A percentile compares a stretch with the other conserved stretches of the same genome.
Evolutionary conservation across 495 filamentous ascomycete genomes (phyloP).

Genomic region (Aspergillus indologenus): DNA sequence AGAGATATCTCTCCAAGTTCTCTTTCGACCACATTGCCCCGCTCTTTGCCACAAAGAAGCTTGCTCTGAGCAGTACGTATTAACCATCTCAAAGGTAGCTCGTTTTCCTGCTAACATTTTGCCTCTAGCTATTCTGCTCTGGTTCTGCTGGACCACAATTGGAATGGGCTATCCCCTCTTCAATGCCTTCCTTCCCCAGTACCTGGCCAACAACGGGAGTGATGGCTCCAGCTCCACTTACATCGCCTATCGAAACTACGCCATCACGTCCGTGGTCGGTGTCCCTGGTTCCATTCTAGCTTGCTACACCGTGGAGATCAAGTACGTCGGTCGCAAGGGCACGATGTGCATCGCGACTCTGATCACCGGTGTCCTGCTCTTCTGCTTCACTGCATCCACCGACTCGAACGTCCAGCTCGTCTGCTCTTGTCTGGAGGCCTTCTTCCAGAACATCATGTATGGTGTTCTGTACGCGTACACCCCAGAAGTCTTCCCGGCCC

Average conservation of each 20-base stretch:
- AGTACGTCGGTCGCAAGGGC: conserved; percentile 58
- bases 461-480: conserved; percentile 61
- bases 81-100: neutral
- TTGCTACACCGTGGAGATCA: conserved; percentile 54
- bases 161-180: conserved; percentile 58
- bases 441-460: conserved; percentile 66
- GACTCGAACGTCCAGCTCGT: conserved; percentile 48
- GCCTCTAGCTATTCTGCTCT: conserved; percentile 41
- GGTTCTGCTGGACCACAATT: conserved; percentile 57
- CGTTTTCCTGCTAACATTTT: conserved; percentile 4
- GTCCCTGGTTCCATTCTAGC: conserved; percentile 55
- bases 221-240: conserved; percentile 34
- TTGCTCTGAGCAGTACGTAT: conserved; percentile 44
- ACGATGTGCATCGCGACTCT: conserved; percentile 54
- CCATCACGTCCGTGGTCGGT: conserved; percentile 56
- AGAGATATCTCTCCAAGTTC: conserved; percentile 53
- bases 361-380: conserved; percentile 56
- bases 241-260: conserved; percentile 59
- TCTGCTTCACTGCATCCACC: conserved; percentile 54
- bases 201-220: conserved; percentile 45
- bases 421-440: conserved; percentile 52
- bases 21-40: conserved; percentile 51
- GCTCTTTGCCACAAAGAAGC: conserved; percentile 51
- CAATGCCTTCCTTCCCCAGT: conserved; percentile 60
- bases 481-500: conserved; percentile 59